Evolutionary conservation across 2,329 filamentous ascomycete species (phyloP), one percentile per base, ranked within the genome.

Genomic region (Orbilia oligospora): DNA sequence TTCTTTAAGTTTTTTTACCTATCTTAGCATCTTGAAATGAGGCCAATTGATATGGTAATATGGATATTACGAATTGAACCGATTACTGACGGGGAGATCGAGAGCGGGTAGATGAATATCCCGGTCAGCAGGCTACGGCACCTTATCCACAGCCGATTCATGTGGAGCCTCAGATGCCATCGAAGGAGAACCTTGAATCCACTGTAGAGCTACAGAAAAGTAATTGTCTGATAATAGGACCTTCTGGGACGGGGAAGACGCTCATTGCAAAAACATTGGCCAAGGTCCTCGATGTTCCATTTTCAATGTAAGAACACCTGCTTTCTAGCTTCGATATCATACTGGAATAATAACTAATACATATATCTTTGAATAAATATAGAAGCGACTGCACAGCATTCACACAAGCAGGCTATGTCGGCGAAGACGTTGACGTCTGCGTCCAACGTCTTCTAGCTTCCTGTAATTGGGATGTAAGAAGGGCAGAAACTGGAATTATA

Each of bases 381-480:
- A 79, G 76, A 79, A 79, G 76, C 76, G 95, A 98, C 84, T 98
- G 95, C 84, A 97, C 96, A 64, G 93, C 94, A 5, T 94, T 98
- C 80, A 98, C 95, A 0, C 95, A 97, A 85, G 95, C 95, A 3
- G 95, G 96, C 27, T 99, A 99, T 82, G 97, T 99, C 81, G 96
- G 96, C 33, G 95, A 98, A 83, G 96, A 99, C 83, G 95, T 95
- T n/a, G 96, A 99, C 83, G 91, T 93, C 0, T 97, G 95, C 82
- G 93, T 99, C 48, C 93, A 97, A 83, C 89, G 96, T 53, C 87
- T 99, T 27, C 87, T 99, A 9, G 92, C 97, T 70, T 94, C 97
- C 76, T 91, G 95, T 8, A 95, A 97, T 83, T 97, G 81, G 81
- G 81, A 82, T 63, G 65, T 58, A 22, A 66, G 53, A 38, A 65